Evolutionary conservation across 768 basidiomycete genomes (phyloP), one percentile per base, ranked within the genome.

Genomic region (Paxillus rubicundulus): DNA sequence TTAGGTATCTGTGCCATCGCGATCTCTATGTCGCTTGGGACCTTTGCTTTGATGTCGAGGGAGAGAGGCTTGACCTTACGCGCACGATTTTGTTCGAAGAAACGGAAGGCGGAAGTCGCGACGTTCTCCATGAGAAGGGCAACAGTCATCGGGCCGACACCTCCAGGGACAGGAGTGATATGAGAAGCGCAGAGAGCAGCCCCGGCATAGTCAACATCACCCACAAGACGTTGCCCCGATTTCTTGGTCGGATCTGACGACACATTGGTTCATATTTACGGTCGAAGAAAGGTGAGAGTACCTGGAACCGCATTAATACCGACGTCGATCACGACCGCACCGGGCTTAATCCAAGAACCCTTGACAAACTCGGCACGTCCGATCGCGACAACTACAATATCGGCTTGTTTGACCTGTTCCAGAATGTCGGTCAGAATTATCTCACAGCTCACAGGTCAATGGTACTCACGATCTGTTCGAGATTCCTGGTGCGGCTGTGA

Each of bases 71-170:
- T 85, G 68, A 94, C 71, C 63, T 84, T 86, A 51, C 84, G 80
- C 12, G 78, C 68, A 44, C 85, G 81, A 40, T 81, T 72, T 46
- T 82, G 77, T 58, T 88, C 82, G 80, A 89, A 94, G 46, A 84
- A 78, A 47, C 90, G 84, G 68, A 89, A 81, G 20, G 95, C 94
- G 44, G 92, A 87, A 57, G 79, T 75, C 59, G 92, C 74, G 2
- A 95, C 96, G 72, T 98, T 99, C 64, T 85, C 81, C 95, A 99
- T 98, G 57, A 99, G 84, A 76, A 98, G 80, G 18, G 97, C 97
- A 52, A 99, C 97, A 13, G 97, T 99, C 95, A 98, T 97, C n/a
- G 97, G 97, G 12, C 97, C 97, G 47, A 99, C 97, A 52, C 97
- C 97, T 70, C 97, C 97, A 0, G 97, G 97, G 21, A 99, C 97